These are phyloP conservation scores for Exserohilum rostratum DNA, from an alignment of 2,329 filamentous ascomycete species.

Conservation along the genomic window DNA sequence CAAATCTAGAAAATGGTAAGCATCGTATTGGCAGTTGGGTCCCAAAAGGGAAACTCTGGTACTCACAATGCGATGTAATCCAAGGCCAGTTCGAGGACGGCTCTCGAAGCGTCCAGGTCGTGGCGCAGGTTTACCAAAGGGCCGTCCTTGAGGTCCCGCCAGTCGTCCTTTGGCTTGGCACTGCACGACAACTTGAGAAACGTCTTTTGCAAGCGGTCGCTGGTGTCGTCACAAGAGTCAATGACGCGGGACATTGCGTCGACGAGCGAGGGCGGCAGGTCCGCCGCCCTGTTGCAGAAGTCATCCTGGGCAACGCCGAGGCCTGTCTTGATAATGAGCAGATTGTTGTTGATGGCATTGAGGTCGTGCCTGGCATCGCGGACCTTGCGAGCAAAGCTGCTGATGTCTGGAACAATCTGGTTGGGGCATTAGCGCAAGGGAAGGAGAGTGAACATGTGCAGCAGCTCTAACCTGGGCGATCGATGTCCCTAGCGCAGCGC, in stretches of 20 bases:
- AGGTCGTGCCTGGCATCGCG: constrained; percentile 43
- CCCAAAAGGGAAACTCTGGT: background rate
- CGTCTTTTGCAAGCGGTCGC: constrained; percentile 36
- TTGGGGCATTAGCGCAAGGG: constrained; percentile 17
- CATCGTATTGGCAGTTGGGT: background rate
- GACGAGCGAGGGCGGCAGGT: constrained; percentile 29
- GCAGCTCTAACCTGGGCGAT: constrained; percentile 35
- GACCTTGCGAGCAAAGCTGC: constrained; percentile 38
- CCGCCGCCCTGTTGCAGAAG: constrained; percentile 27
- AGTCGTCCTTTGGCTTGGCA: constrained; percentile 26
- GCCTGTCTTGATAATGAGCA: constrained; percentile 40
- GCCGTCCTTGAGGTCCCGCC: constrained; percentile 28
- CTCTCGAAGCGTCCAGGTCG: constrained; percentile 35
- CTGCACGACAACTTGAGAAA: constrained; percentile 38
- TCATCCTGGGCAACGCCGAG: constrained; percentile 43
- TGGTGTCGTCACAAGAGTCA: constrained; percentile 36
- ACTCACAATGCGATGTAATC: constrained; percentile 40
- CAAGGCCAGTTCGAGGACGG: constrained; percentile 37
- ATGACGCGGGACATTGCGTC: constrained; percentile 38
- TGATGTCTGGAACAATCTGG: constrained; percentile 39
- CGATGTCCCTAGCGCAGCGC: constrained; percentile 39
- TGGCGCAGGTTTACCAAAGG: constrained; percentile 25
- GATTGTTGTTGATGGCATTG: constrained; percentile 38
- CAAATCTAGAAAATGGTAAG: constrained; percentile 19
- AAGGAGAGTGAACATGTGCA: constrained; percentile 4